Conservation (phyloP, 305 asterid genomes). For the Stenogyne calaminthoides region DNA sequence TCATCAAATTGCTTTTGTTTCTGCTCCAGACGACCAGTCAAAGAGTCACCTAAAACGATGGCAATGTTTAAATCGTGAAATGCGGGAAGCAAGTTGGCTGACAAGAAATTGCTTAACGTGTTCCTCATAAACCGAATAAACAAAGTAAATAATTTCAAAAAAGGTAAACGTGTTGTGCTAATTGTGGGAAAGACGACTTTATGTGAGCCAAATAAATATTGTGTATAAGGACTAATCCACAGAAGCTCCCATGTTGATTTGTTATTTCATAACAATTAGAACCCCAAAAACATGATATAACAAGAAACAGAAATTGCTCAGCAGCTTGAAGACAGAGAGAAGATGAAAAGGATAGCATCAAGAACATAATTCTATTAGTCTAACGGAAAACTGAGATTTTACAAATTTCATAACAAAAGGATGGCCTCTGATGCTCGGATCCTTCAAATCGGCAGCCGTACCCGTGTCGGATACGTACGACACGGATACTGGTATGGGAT, state of each 20-base stretch:
- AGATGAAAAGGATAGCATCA: conserved; percentile 15
- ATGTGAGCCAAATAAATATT: conserved; percentile 2
- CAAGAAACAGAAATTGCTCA: conserved; percentile 13
- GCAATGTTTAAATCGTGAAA: conserved; percentile 26
- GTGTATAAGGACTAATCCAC: conserved; percentile 10
- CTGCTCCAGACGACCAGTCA: conserved; percentile 65
- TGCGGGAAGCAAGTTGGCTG: conserved; percentile 19
- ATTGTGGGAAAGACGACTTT: conserved; percentile 9
- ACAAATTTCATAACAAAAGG: not conserved
- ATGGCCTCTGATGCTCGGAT: no score
- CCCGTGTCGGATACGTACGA: no score
- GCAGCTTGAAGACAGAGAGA: not conserved
- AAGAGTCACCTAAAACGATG: conserved; percentile 58
- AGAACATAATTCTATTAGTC: not conserved
- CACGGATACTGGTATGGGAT: no score
- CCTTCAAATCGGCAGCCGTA: no score
- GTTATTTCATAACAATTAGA: conserved; percentile 19
- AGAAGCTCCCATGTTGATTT: not conserved
- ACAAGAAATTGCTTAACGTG: conserved; percentile 17
- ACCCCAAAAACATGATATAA: conserved; percentile 13
- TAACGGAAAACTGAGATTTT: not conserved
- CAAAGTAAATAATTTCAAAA: not conserved
- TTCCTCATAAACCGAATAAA: not conserved
- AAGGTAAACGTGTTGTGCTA: not conserved
- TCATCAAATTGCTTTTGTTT: conserved; percentile 74